A percentile compares a stretch with the other conserved stretches of the same genome.
These are phyloP conservation scores for Plasmodium yoelii DNA, from an alignment of 169 alveolate species.

Conservation along the genomic window DNA sequence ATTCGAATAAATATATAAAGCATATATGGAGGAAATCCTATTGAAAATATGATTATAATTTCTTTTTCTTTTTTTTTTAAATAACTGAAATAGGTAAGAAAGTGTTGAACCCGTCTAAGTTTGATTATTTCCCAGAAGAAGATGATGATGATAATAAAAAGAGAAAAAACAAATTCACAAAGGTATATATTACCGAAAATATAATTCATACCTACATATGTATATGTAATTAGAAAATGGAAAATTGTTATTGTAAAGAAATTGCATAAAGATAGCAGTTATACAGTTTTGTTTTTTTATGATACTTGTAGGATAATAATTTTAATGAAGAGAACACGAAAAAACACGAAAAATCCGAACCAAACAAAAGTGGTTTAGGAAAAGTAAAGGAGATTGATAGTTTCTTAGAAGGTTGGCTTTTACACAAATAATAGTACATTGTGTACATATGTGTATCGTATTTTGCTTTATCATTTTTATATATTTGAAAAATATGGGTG, in stretches of 20 bases:
- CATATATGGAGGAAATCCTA: too few relatives aligned
- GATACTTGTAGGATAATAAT: conserved; percentile 16
- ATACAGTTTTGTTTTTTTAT: neutral
- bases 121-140: conserved; percentile 11
- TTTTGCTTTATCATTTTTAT: too few relatives aligned
- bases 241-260: neutral
- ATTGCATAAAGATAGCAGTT: neutral
- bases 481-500: too few relatives aligned
- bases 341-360: conserved; percentile 26
- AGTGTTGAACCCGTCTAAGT: conserved; percentile 42
- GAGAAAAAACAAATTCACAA: conserved; percentile 23
- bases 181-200: conserved; percentile 16
- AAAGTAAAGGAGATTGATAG: conserved; percentile 82
- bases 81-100: conserved; percentile 28
- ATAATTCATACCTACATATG: neutral
- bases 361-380: conserved; percentile 26
- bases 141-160: conserved; percentile 35
- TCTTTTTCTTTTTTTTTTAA: neutral
- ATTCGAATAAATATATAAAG: neutral
- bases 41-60: neutral
- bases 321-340: conserved; percentile 46
- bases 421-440: too few relatives aligned
- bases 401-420: conserved; percentile 80
- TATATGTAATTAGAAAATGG: conserved; percentile 10
- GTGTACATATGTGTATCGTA: too few relatives aligned